Evolutionary conservation across 2,329 filamentous ascomycete species (phyloP), one percentile per base, ranked within the genome.

Genomic region (Neofusicoccum umdonicola): DNA sequence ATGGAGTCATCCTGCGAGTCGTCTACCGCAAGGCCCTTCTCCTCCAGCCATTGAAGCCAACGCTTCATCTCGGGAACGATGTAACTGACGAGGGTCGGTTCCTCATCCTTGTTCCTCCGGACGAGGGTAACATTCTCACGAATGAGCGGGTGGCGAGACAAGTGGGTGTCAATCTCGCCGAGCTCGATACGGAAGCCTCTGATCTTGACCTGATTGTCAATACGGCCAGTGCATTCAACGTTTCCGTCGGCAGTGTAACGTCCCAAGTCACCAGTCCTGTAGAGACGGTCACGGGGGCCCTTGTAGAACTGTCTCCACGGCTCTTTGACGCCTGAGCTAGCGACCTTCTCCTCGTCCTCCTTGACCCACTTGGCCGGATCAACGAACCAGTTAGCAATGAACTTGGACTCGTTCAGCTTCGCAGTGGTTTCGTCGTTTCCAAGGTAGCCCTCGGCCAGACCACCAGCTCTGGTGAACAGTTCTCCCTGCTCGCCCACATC

Each of bases 171-270:
- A 69, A 98, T 97, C 69, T 98, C 95, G 68, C 90, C 90, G 51
- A 98, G 87, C 79, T 99, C 95, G 69, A 99, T 96, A 67, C 94
- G 86, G 83, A 97, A 98, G 1, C 94, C 94, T 66, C 95, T 90
- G 69, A 98, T 94, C 82, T 98, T 99, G 80, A 97, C 91, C 75
- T 98, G 94, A 69, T 90, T 86, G 73, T 98, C 94, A 27, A 88
- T 88, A 65, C 95, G 85, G 22, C 94, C 94, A 9, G 90, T 89
- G 72, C 88, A 91, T 72, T 90, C 90, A 11, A 92, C 89, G 68
- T 89, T 88, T 41, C 91, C 92, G 50, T 87, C 83, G 2, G 84
- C 82, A 60, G 87, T 86, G 72, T 91, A 93, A 65, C 88, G 82
- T 3, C 94, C 94, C 3, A 99, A 80, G 75, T 98, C 94, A 31